Percentiles rank a stretch among this genome's conserved stretches.
Conservation (phyloP, 2,329 filamentous ascomycete species). For the Boeremia lycopersici region DNA sequence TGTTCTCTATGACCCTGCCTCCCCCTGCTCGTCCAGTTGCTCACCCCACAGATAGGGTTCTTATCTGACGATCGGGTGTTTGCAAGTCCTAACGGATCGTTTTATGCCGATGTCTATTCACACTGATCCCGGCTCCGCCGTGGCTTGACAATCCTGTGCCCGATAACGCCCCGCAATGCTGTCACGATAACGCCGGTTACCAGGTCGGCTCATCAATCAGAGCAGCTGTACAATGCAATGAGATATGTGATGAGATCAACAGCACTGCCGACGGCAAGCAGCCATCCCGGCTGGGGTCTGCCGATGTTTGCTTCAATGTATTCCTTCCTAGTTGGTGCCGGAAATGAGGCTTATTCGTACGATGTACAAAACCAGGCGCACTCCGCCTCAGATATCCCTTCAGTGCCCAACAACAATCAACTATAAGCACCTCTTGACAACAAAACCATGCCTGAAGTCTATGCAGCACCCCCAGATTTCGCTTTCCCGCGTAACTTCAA, state of each 20-base stretch:
- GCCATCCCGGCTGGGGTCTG: not conserved
- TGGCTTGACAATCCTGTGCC: not conserved
- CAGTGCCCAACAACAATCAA: not conserved
- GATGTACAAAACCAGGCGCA: not conserved
- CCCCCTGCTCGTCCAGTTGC: not conserved
- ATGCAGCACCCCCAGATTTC: slow-evolving; percentile 31
- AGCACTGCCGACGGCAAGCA: not conserved
- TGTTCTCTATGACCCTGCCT: not conserved
- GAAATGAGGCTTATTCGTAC: not conserved
- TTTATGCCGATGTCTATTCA: not conserved
- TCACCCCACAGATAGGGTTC: not conserved
- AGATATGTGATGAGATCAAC: not conserved
- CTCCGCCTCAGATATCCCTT: not conserved
- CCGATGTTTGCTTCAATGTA: not conserved
- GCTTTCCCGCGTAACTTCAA: slow-evolving; percentile 49
- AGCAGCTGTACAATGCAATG: not conserved
- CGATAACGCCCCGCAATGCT: slow-evolving; percentile 2
- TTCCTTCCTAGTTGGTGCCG: not conserved
- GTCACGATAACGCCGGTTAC: not conserved
- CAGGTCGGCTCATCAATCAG: not conserved
- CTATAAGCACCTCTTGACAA: not conserved
- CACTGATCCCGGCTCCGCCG: not conserved
- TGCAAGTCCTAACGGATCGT: not conserved
- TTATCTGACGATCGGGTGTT: not conserved
- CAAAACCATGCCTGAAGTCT: slow-evolving; percentile 33